Percentiles rank a stretch among this genome's conserved stretches.
These are phyloP conservation scores for Echeveria elegans DNA, from an alignment of 164 flowering plant species.

Conservation along the genomic window DNA sequence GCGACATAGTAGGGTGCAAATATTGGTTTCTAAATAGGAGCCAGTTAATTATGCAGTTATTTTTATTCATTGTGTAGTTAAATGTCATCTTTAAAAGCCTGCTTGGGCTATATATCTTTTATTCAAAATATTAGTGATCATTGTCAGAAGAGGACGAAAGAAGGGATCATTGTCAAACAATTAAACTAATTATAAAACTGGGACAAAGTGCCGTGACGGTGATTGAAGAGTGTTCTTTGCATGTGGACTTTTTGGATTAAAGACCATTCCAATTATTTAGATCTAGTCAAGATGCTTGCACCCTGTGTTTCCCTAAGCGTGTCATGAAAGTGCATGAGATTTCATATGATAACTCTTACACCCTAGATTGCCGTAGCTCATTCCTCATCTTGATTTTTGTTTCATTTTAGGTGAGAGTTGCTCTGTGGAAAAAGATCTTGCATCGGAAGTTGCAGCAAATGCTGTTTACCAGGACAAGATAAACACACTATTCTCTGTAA, in stretches of 20 bases:
- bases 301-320: background rate
- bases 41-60: background rate
- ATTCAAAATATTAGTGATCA: background rate
- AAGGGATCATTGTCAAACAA: background rate
- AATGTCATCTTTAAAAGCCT: background rate
- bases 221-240: background rate
- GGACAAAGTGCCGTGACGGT: background rate
- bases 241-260: background rate
- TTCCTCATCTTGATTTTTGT: conserved; percentile 7
- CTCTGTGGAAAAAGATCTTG: conserved; percentile 85
- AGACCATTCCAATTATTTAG: background rate
- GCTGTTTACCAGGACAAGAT: conserved; percentile 98
- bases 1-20: background rate
- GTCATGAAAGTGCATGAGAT: background rate
- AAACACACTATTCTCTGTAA: conserved; percentile 93
- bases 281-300: background rate
- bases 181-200: background rate
- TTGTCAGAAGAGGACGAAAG: background rate
- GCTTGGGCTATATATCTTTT: background rate
- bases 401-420: conserved; percentile 79
- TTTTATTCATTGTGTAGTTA: background rate
- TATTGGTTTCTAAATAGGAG: background rate
- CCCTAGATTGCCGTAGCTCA: background rate
- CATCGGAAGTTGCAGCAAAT: conserved; percentile 45
- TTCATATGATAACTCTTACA: background rate